Base-by-base conservation (phyloP, 2,329 filamentous ascomycete genomes). In the Neofusicoccum ribis region DNA sequence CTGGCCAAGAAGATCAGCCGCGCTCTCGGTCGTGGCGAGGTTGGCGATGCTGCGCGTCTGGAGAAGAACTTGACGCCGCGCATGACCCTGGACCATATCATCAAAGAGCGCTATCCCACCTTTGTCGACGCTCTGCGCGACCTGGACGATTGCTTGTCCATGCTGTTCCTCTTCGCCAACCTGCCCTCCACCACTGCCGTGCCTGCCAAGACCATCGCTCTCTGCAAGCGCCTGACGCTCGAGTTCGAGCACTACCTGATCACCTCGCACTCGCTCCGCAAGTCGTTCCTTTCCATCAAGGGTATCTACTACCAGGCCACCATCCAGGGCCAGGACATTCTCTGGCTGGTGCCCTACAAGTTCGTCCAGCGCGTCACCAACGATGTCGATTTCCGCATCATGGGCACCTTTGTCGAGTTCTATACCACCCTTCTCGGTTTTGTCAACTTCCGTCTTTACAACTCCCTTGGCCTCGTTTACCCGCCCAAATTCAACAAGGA, bases 201-300 rank as follows among this genome's bases (percentile, higher is more conserved):
- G 15, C 94, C 95, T 52, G 89, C 93, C 67, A 97, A 97, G 85
- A 97, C 96, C 80, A 93, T 99, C 77, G 91, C 93, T 62, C 90
- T 93, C 69, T 99, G 95, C 83, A 93, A 98, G 82, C 89, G 92
- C 64, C 83, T 99, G 63, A 94, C 90, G 72, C 89, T 94, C 78
- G 95, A 99, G 81, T 99, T 99, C 79, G 91, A 98, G 81, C 95
- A 98, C 83, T 99, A 97, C 80, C 85, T 99, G 68, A 99, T 99
- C 75, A 87, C 89, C 52, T 96, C 94, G 47, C 88, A 96, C 80
- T 93, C 91, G 72, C 82, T 99, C 71, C 91, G 92, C 74, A 98
- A 97, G 82, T 97, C 93, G 0, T 99, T 99, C 83, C 82, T 99
- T 69, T 97, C 93, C 1, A 98, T 99, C 81, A 99, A 99, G 85